Conservation (phyloP, 179 eudicot species). For the Pouteria campechiana region DNA sequence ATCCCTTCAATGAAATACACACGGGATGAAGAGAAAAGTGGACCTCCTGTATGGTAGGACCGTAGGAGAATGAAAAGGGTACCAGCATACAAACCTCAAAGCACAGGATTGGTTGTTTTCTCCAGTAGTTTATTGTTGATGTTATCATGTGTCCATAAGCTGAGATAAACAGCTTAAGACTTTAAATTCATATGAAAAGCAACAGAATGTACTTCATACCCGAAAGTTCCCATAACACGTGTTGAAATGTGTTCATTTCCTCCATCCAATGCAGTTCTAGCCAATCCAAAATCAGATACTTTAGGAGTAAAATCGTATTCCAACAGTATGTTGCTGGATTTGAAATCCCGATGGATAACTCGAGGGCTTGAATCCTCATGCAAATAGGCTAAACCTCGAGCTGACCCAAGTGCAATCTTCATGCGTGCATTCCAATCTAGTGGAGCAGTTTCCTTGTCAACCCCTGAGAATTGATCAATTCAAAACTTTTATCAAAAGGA, state of each 20-base stretch:
- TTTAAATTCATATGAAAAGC: too few relatives aligned
- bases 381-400: constrained; percentile 88
- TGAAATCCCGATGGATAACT: constrained; percentile 96
- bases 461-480: constrained; percentile 20
- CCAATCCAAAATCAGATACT: constrained; percentile 95
- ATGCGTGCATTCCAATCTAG: constrained; percentile 82
- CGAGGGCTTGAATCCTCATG: constrained; percentile 98
- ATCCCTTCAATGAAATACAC: too few relatives aligned
- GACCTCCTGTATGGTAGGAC: too few relatives aligned
- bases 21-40: too few relatives aligned
- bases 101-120: too few relatives aligned
- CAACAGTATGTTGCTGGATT: constrained; percentile 86
- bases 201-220: constrained; percentile 51
- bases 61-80: too few relatives aligned
- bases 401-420: constrained; percentile 90
- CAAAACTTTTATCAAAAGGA: neutral
- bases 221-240: constrained; percentile 98
- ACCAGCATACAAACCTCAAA: too few relatives aligned
- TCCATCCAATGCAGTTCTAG: constrained; percentile 64
- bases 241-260: constrained; percentile 68
- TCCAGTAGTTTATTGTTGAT: too few relatives aligned
- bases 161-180: too few relatives aligned
- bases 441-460: constrained; percentile 50
- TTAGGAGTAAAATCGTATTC: constrained; percentile 91
- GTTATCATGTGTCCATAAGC: too few relatives aligned